phyloP scores from a whole-genome alignment of 2,329 filamentous ascomycete genomes.

The Monilinia laxa region DNA sequence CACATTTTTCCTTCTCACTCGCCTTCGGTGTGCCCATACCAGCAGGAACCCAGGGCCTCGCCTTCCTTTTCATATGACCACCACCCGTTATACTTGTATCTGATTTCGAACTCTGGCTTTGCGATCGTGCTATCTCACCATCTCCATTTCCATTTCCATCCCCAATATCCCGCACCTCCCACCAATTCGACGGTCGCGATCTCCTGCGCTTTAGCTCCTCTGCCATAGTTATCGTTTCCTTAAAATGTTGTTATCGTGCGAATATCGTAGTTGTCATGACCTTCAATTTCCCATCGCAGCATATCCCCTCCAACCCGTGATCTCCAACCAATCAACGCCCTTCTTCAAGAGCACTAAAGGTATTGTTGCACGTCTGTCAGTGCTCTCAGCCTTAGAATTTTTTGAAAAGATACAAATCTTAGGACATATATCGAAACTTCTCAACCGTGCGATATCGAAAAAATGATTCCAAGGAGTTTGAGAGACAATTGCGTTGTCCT shows the following conservation, averaged over 20 bases:
- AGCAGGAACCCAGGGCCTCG: slow-evolving; percentile 2
- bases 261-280: neutral
- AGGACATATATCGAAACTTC: neutral
- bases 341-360: neutral
- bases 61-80: slow-evolving; percentile 7
- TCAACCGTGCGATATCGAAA: neutral
- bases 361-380: slow-evolving; percentile 10
- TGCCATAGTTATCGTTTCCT: slow-evolving; percentile 20
- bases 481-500: neutral
- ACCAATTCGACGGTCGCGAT: slow-evolving; percentile 36
- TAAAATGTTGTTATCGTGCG: neutral
- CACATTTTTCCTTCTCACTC: slow-evolving; percentile 7
- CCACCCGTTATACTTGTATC: slow-evolving; percentile 5
- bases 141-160: neutral
- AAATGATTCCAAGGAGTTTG: neutral
- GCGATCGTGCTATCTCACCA: neutral
- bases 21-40: neutral
- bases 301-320: neutral
- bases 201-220: slow-evolving; percentile 32
- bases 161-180: slow-evolving; percentile 27
- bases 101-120: slow-evolving; percentile 22
- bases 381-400: neutral
- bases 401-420: neutral
- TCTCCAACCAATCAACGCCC: slow-evolving; percentile 1
- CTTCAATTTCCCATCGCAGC: neutral